Base-by-base conservation (phyloP, 257 asterid species). In the Haberlea rhodopensis region DNA sequence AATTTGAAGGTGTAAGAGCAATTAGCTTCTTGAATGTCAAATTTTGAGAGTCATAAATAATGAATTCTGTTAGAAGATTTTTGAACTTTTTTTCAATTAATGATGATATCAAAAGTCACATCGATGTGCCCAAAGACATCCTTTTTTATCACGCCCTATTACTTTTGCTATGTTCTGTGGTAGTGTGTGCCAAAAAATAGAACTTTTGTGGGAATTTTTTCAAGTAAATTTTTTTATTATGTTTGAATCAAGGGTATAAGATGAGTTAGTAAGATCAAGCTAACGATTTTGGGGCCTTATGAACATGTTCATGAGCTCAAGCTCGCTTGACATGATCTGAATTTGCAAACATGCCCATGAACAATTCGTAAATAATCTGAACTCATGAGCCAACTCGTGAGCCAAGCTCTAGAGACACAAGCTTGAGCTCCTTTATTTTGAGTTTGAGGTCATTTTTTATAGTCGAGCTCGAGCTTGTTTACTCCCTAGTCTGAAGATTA, bases 1-100 rank as follows among this genome's bases (percentile, higher is more conserved):
- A 45, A 15, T 40, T 43, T 46, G 49, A 49, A 54, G 64, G 16
- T 29, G 15, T 61, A 57, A 43, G 57, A 32, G 55, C 54, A 49
- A 56, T 56, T 60, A 40, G 57, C 45, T 23, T 59, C 57, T 13
- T 46, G 4, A 1, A 34, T 10, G 26, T 52, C 19, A 49, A 40
- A 57, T 28, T 21, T 9, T 57, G 8, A 15, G 53, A 51, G 51
- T 45, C 55, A n/a, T 8, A 54, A 46, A 66, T 40, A 51, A 55
- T 8, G 8, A 31, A 23, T 23, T 8, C 10, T 22, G 15, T 64
- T 53, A 23, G 25, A 57, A 51, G 10, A 19, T 28, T 45, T 32
- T 3, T 63, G 19, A 62, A 23, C 15, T 56, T 57, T 55, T 19
- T 54, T 34, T 34, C 45, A 5, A 34, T 34, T 0, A 34, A 9